These are phyloP conservation scores for Rhodotorula glutinis DNA, from an alignment of 1,284 basidiomycete species.

Conservation along the genomic window DNA sequence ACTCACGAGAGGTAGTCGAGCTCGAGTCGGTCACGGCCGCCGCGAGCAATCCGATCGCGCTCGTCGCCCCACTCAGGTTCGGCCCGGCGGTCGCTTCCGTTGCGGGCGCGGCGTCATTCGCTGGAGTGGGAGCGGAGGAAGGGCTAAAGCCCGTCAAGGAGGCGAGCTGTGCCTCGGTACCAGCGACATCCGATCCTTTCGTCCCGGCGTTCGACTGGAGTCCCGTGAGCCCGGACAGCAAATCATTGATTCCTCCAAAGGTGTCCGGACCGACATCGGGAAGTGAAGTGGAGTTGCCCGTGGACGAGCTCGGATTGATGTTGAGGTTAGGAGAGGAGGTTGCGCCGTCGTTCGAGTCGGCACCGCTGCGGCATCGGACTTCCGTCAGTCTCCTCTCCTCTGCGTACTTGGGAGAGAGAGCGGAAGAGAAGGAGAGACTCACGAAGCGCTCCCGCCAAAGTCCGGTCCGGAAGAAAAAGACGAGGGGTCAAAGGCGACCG, in stretches of 20 bases:
- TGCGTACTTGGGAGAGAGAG: no score
- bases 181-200: not conserved
- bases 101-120: not conserved
- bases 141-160: not conserved
- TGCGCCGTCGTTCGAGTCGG: not conserved
- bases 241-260: not conserved
- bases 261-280: constrained; percentile 10
- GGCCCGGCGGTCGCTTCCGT: not conserved
- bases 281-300: constrained; percentile 35
- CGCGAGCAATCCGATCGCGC: not conserved
- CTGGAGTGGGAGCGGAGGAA: no score
- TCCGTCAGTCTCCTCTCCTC: no score
- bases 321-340: not conserved
- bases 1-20: not conserved
- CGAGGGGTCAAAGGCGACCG: not conserved
- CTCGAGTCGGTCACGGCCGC: not conserved
- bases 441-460: not conserved
- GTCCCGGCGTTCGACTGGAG: not conserved
- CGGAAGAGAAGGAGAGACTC: not conserved
- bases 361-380: no score
- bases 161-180: not conserved
- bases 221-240: not conserved
- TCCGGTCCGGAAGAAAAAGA: not conserved
- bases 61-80: not conserved
- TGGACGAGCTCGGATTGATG: not conserved